Conservation (phyloP, 2,329 filamentous ascomycete genomes). For the Sclerotinia glacialis region DNA sequence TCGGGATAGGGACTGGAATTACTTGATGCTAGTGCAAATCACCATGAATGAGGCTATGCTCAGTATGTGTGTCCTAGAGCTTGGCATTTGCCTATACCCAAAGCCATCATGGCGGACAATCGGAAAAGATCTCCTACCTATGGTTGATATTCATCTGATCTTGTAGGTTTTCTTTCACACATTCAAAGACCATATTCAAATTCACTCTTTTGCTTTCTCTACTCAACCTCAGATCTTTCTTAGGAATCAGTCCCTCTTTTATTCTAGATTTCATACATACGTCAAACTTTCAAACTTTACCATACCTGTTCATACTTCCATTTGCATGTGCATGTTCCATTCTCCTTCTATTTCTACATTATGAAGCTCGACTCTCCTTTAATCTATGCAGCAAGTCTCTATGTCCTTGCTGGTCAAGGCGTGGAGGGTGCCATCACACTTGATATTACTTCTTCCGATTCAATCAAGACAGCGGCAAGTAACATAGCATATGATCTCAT, state of each 20-base stretch:
- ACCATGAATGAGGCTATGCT: slow-evolving; percentile 9
- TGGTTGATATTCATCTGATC: slow-evolving; percentile 11
- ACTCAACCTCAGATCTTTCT: background rate
- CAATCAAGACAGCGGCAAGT: slow-evolving; percentile 36
- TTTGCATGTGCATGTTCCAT: background rate
- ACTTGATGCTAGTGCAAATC: slow-evolving; percentile 9
- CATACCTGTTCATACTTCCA: background rate
- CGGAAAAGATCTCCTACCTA: background rate
- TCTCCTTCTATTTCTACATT: background rate
- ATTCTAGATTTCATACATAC: slow-evolving; percentile 11
- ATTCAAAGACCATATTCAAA: slow-evolving; percentile 4
- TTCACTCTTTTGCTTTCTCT: slow-evolving; percentile 17
- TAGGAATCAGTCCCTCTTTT: slow-evolving; percentile 16
- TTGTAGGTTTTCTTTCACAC: slow-evolving; percentile 3
- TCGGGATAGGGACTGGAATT: background rate
- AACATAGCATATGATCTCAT: slow-evolving; percentile 48
- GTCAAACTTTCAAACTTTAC: background rate
- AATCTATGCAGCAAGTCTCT: slow-evolving; percentile 12
- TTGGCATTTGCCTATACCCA: slow-evolving; percentile 6
- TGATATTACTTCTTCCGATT: slow-evolving; percentile 28
- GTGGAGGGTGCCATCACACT: slow-evolving; percentile 20
- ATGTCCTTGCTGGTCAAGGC: slow-evolving; percentile 17
- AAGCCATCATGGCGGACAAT: background rate
- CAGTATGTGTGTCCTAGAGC: background rate
- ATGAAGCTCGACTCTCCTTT: slow-evolving; percentile 17